Conservation (phyloP, 495 filamentous ascomycete species). For the Corynascus novoguineensis region DNA sequence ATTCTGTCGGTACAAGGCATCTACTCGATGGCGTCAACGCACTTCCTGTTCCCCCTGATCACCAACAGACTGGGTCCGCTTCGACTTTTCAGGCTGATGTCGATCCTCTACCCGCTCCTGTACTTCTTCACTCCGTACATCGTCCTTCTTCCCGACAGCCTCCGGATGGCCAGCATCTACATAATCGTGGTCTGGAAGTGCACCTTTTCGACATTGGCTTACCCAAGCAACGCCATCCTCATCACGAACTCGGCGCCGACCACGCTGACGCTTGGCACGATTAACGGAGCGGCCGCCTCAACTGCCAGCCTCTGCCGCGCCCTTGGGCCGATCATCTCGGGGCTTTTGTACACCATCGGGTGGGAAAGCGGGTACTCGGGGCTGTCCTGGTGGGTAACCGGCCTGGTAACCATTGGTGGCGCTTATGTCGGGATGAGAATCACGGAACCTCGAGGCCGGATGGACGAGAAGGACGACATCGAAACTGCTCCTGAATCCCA, state of each 20-base stretch:
- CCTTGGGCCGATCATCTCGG: conserved; percentile 82
- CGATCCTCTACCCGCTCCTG: conserved; percentile 77
- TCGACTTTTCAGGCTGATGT: conserved; percentile 71
- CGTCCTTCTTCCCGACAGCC: conserved; percentile 64
- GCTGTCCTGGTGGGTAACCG: conserved; percentile 87
- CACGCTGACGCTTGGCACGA: conserved; percentile 71
- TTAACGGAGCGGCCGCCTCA: conserved; percentile 91
- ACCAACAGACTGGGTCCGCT: conserved; percentile 67
- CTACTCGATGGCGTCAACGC: conserved; percentile 78
- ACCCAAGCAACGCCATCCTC: conserved; percentile 79
- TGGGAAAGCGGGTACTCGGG: conserved; percentile 74
- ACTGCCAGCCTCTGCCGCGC: conserved; percentile 82
- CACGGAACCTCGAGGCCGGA: conserved; percentile 38
- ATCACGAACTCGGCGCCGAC: conserved; percentile 79
- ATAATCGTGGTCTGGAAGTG: conserved; percentile 79
- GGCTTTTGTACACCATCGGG: conserved; percentile 75
- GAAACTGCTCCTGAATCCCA: conserved; percentile 7
- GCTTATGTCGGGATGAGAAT: conserved; percentile 51
- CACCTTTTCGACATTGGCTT: conserved; percentile 76
- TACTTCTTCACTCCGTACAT: conserved; percentile 88
- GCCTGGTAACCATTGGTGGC: conserved; percentile 66
- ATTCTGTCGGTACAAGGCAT: conserved; percentile 86
- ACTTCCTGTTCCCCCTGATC: conserved; percentile 74
- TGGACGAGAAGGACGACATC: conserved; percentile 31
- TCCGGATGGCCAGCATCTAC: conserved; percentile 70